A percentile compares a stretch with the other conserved stretches of the same genome.
Evolutionary conservation across 257 asterid genomes (phyloP).

Genomic region (Solanum pinnatisectum): DNA sequence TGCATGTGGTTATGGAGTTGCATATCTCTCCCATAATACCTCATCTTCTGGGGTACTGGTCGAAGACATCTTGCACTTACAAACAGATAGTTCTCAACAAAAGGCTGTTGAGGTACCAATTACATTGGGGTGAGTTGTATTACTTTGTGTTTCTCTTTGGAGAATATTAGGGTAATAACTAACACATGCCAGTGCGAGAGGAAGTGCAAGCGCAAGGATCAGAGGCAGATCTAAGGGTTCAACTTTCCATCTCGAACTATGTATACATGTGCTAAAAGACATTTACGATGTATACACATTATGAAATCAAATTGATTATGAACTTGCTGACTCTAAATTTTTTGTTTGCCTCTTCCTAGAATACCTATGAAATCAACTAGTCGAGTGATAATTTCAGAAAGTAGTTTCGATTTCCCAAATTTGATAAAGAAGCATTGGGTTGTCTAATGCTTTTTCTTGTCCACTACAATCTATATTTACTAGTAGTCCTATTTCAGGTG

Average conservation of each 20-base stretch:
- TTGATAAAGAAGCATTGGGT: background rate
- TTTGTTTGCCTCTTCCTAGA: background rate
- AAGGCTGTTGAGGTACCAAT: slow-evolving; percentile 45
- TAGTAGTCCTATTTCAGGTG: slow-evolving; percentile 28
- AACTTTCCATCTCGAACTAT: background rate
- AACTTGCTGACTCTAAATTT: background rate
- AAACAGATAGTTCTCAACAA: slow-evolving; percentile 32
- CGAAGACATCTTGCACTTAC: slow-evolving; percentile 68
- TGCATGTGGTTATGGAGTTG: slow-evolving; percentile 74
- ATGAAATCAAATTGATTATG: background rate
- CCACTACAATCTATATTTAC: background rate
- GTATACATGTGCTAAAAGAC: background rate
- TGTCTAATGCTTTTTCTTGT: background rate
- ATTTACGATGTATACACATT: background rate
- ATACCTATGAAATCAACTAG: background rate
- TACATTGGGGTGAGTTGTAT: slow-evolving; percentile 65
- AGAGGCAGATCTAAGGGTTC: background rate
- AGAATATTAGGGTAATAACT: background rate
- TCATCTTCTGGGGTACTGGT: slow-evolving; percentile 82
- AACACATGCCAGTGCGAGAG: background rate
- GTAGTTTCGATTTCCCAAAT: background rate
- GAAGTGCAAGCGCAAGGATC: background rate
- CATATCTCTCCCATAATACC: slow-evolving; percentile 71
- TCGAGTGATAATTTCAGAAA: background rate
- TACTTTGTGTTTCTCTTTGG: background rate